Base-by-base conservation (phyloP, 192 early-diverging fungal genomes). In the Coemansia biformis region DNA sequence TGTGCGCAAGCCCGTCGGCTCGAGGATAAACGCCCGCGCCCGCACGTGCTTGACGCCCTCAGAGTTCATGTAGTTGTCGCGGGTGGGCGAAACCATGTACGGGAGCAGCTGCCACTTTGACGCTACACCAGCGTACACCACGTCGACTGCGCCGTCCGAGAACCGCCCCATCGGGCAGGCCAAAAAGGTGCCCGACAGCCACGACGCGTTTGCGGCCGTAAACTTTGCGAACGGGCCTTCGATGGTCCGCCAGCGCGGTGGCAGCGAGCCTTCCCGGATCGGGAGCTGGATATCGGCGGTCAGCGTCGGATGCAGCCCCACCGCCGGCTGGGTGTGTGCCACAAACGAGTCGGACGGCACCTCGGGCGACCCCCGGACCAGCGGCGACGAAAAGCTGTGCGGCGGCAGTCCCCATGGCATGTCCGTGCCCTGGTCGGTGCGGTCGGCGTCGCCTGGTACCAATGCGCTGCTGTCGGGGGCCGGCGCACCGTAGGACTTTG, bases 171-270 rank as follows among this genome's bases (percentile, higher is more conserved):
- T 40, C 14, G 75, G 71, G 16, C 78, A 69, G 2, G 77, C 78
- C 38, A 79, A 38, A 48, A 79, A 79, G 32, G 66, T 59, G 28
- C 58, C 57, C 16, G 77, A 59, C 15, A 86, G 68, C 79, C 79
- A 86, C 2, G 84, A 65, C 28, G 81, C 65, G 54, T 82, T 86
- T 37, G 73, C 76, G 15, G 81, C 79, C 15, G 74, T 65, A 5
- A 83, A 48, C 38, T 76, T 56, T 53, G 66, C 53, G 52, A 74
- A 77, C 9, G 81, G 72, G 0, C 77, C 77, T 28, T 77, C 63
- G 31, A 79, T 51, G 4, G 73, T 76, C 32, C 66, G 64, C 74
- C 72, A 82, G n/a, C 55, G 65, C 39, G 65, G 68, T 32, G 62
- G 61, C 55, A 65, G 57, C 49, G 58, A 60, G 0, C 57, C 57